Conservation (phyloP, 2,329 filamentous ascomycete genomes). For the Penicillium sp. region DNA sequence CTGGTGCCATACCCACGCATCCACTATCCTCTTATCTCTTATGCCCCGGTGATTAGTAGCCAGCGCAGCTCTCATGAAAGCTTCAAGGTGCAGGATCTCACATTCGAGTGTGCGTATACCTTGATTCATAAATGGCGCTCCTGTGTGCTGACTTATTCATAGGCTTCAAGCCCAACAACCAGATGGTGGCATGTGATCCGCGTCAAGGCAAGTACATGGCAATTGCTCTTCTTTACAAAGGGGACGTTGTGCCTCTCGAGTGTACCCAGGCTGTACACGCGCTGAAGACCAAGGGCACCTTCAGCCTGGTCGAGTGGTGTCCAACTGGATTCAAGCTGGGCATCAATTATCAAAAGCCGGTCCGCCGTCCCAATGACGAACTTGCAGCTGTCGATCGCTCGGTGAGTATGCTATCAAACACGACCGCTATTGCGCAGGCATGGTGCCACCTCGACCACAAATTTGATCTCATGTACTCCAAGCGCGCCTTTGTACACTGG, state of each 20-base stretch:
- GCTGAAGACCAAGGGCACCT: slow-evolving; percentile 64
- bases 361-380: slow-evolving; percentile 55
- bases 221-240: slow-evolving; percentile 66
- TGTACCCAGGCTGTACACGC: slow-evolving; percentile 58
- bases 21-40: slow-evolving; percentile 67
- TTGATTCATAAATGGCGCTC: not conserved
- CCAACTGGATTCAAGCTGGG: slow-evolving; percentile 70
- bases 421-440: slow-evolving; percentile 66
- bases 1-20: slow-evolving; percentile 68
- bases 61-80: slow-evolving; percentile 81
- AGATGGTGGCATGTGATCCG: slow-evolving; percentile 70
- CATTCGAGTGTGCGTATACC: slow-evolving; percentile 58
- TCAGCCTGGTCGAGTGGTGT: slow-evolving; percentile 70
- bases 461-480: slow-evolving; percentile 71
- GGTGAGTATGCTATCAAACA: slow-evolving; percentile 67
- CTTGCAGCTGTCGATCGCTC: slow-evolving; percentile 57
- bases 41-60: slow-evolving; percentile 65
- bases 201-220: slow-evolving; percentile 71
- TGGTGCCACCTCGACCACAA: slow-evolving; percentile 67
- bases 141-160: slow-evolving; percentile 7
- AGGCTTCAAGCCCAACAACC: slow-evolving; percentile 69
- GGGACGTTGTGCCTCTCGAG: slow-evolving; percentile 66
- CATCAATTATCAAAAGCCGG: slow-evolving; percentile 66
- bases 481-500: slow-evolving; percentile 70
- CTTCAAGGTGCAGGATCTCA: slow-evolving; percentile 79